These are phyloP conservation scores for Stenocarpella maydis DNA, from an alignment of 2,329 filamentous ascomycete species.

Conservation along the genomic window DNA sequence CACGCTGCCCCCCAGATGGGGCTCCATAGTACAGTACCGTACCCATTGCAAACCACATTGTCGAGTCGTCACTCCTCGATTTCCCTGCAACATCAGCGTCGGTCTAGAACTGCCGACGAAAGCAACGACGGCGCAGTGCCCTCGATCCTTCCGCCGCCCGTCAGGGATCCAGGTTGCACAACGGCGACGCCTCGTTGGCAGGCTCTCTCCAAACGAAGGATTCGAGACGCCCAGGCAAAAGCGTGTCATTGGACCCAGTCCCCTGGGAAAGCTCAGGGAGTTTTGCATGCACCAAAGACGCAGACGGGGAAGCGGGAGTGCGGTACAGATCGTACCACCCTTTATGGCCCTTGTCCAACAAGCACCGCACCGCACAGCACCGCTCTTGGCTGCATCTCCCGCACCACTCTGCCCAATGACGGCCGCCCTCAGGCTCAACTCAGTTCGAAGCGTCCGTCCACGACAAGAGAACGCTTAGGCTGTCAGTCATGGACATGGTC, in stretches of 20 bases:
- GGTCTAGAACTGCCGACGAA: conserved; percentile 24
- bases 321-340: conserved; percentile 32
- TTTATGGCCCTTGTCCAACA: conserved; percentile 23
- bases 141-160: conserved; percentile 16
- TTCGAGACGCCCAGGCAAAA: conserved; percentile 21
- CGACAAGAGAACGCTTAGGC: background rate
- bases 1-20: background rate
- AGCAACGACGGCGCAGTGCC: background rate
- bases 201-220: conserved; percentile 8
- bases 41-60: background rate
- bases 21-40: too few species aligned
- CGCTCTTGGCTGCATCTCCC: conserved; percentile 26
- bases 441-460: conserved; percentile 16
- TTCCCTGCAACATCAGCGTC: background rate
- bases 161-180: conserved; percentile 24
- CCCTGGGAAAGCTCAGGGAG: conserved; percentile 29
- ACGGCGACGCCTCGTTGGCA: conserved; percentile 7
- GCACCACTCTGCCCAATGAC: conserved; percentile 24
- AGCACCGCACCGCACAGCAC: conserved; percentile 19
- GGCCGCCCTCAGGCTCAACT: background rate
- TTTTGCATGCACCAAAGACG: conserved; percentile 26
- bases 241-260: conserved; percentile 30
- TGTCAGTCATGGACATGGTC: conserved; percentile 20
- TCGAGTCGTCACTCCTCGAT: background rate
- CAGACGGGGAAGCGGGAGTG: conserved; percentile 27